Evolutionary conservation across 2,329 filamentous ascomycete genomes (phyloP), one percentile per base, ranked within the genome.

Genomic region (Xylariaceae sp.): DNA sequence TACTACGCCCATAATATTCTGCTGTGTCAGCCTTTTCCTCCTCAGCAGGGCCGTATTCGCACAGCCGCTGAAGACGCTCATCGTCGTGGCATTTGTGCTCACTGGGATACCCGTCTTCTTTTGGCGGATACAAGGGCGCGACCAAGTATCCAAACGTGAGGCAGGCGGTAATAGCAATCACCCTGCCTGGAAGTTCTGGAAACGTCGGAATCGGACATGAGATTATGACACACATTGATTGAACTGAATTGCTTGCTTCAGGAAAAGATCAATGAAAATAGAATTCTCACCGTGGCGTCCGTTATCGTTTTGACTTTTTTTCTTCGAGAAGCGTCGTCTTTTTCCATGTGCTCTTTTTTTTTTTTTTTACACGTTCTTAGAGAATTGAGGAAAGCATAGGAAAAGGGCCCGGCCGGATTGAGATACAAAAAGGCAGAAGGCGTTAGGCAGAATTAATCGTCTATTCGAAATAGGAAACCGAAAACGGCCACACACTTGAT

Each of bases 1-100:
- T 67, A 87, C 87, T 0, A 99, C 94, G 2, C 94, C 94, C 8
- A 92, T 99, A 61, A 92, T 96, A 54, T 99, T 99, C 70, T 99
- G 94, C 79, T 99, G 94, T 68, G 94, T 99, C 40, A 95, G 89
- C 69, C 72, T 99, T 61, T 99, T 99, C 68, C 72, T 99, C 61
- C 80, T 99, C 42, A 91, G 85, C 67, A 80, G 94, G 49, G 91
- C 91, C 3, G 85, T 97, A 11, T 94, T 99, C 68, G 88, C 91
- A 34, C 86, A 96, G 72, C 94, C 94, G 3, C 65, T 95, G 50
- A 91, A 99, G 77, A 96, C 92, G 0, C 69, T 96, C 29, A 83
- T 92, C 27, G 94, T 99, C 6, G 76, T 96, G 4, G 85, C 76
- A 0, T 99, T 97, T 66, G 88, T 96, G 56, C 76, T 87, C 3